Conservation (phyloP, 2,329 filamentous ascomycete species). For the Diaporthe vaccinii region DNA sequence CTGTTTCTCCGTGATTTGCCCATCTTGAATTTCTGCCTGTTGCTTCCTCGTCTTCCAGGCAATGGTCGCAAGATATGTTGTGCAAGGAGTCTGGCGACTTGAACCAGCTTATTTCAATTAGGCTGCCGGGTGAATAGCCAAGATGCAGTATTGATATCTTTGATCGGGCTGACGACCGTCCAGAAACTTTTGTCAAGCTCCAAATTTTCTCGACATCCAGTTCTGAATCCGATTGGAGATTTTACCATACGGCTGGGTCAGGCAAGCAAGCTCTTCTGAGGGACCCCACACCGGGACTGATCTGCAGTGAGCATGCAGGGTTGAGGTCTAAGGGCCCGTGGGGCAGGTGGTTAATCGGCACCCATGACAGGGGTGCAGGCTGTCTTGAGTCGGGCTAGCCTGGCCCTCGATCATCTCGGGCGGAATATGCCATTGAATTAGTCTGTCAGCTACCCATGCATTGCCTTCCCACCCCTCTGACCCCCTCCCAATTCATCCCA, state of each 20-base stretch:
- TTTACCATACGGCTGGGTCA: slow-evolving; percentile 17
- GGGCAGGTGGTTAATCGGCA: slow-evolving; percentile 15
- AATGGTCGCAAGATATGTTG: neutral
- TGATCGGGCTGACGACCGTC: neutral
- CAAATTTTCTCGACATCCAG: slow-evolving; percentile 20
- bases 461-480: neutral
- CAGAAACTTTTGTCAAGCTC: slow-evolving; percentile 31
- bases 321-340: slow-evolving; percentile 10
- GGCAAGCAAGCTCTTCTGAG: slow-evolving; percentile 11
- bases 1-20: slow-evolving; percentile 71
- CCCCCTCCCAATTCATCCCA: slow-evolving; percentile 9
- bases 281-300: slow-evolving; percentile 22
- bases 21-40: slow-evolving; percentile 55
- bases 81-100: neutral
- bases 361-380: slow-evolving; percentile 14
- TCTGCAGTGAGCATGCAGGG: slow-evolving; percentile 30
- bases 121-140: neutral
- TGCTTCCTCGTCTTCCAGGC: neutral
- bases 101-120: neutral
- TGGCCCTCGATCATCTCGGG: slow-evolving; percentile 17
- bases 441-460: slow-evolving; percentile 6
- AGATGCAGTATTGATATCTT: neutral
- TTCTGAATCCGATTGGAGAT: slow-evolving; percentile 30
- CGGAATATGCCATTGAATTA: slow-evolving; percentile 4
- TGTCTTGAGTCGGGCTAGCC: slow-evolving; percentile 6